Percentiles rank a stretch among this genome's conserved stretches.
phyloP scores from a whole-genome alignment of 805 yeast genomes.

The Saturnispora halmiae region DNA sequence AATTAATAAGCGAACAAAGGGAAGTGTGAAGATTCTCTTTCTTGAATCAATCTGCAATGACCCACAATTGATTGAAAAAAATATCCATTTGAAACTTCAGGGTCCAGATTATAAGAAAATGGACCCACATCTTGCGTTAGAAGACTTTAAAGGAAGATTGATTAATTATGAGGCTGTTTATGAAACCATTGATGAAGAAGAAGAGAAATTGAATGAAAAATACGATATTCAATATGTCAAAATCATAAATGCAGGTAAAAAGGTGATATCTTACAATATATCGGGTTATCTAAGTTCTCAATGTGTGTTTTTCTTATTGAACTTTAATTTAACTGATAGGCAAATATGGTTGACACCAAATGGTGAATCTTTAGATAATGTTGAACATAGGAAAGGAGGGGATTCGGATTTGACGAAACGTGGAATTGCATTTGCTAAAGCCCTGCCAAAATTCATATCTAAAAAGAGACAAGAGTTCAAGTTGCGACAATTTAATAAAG shows the following conservation, averaged over 20 bases:
- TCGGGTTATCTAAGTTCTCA: constrained; percentile 51
- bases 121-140: constrained; percentile 71
- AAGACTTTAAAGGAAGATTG: constrained; percentile 75
- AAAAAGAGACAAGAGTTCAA: constrained; percentile 30
- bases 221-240: constrained; percentile 49
- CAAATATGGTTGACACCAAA: constrained; percentile 31
- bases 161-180: constrained; percentile 81
- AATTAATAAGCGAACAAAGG: constrained; percentile 27
- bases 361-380: constrained; percentile 28
- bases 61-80: constrained; percentile 66
- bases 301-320: constrained; percentile 43
- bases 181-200: constrained; percentile 71
- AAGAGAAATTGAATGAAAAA: constrained; percentile 35
- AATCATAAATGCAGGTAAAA: constrained; percentile 54
- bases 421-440: constrained; percentile 28
- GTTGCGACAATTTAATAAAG: constrained; percentile 26
- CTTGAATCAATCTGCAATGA: constrained; percentile 81
- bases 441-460: constrained; percentile 28
- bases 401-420: constrained; percentile 24
- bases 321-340: constrained; percentile 30
- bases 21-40: constrained; percentile 32
- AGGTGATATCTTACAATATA: constrained; percentile 46
- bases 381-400: constrained; percentile 26
- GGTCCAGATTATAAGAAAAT: constrained; percentile 90
- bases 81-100: constrained; percentile 72